Evolutionary conservation across 352 stramenopile genomes (phyloP).

Genomic region (Globisporangium recalcitrans): DNA sequence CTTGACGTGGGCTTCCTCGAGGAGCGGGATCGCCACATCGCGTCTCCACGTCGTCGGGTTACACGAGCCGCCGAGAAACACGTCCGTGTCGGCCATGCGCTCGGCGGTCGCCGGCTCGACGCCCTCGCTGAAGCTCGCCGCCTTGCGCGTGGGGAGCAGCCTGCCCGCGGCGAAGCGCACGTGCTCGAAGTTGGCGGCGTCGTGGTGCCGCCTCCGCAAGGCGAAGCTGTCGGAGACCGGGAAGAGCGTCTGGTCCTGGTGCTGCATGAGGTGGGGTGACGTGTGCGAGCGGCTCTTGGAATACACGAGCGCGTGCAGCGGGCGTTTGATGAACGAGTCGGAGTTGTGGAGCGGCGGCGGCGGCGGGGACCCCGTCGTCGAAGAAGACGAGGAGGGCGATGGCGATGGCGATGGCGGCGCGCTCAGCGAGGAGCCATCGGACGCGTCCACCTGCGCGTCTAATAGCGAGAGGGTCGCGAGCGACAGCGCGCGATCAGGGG

Average conservation of each 20-base stretch:
- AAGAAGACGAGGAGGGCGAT: not conserved
- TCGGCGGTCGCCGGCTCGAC: constrained; percentile 29
- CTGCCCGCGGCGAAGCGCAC: constrained; percentile 13
- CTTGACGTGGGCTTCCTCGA: constrained; percentile 54
- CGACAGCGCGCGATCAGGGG: not conserved
- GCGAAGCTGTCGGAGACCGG: constrained; percentile 16
- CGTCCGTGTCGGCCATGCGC: constrained; percentile 36
- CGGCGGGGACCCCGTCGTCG: not conserved
- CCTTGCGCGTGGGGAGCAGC: constrained; percentile 31
- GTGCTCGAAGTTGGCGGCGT: constrained; percentile 15
- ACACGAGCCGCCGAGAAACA: constrained; percentile 85
- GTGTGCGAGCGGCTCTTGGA: constrained; percentile 55
- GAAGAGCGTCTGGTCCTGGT: constrained; percentile 23
- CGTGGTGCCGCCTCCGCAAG: constrained; percentile 12
- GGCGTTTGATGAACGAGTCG: constrained; percentile 19
- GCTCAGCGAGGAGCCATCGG: not conserved
- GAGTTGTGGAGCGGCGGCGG: not conserved
- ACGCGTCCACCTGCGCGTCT: not conserved
- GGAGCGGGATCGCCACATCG: constrained; percentile 70
- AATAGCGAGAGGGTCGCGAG: constrained; percentile 2
- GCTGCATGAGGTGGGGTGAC: constrained; percentile 49
- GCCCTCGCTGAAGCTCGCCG: constrained; percentile 48
- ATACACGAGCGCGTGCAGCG: constrained; percentile 36
- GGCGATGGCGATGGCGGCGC: constrained; percentile 1
- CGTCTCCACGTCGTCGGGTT: constrained; percentile 86